Evolutionary conservation across 345 rosid species (phyloP).

Genomic region (Citrus medica): DNA sequence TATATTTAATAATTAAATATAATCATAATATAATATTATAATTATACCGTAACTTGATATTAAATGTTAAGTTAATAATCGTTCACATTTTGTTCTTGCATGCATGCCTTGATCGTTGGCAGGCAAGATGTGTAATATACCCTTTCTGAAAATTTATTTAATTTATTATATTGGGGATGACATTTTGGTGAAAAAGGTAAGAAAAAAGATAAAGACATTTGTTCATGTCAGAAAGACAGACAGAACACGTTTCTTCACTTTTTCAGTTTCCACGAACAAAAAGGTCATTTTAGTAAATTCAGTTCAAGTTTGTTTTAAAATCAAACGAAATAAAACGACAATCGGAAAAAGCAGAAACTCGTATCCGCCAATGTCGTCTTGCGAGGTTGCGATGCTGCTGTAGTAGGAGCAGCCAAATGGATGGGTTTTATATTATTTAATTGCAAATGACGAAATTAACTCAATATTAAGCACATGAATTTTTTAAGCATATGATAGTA

Average conservation of each 20-base stretch:
- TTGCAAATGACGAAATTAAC: too few relatives aligned
- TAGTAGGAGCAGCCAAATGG: background rate
- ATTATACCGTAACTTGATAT: too few relatives aligned
- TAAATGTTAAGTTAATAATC: background rate
- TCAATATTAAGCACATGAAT: too few relatives aligned
- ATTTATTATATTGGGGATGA: too few relatives aligned
- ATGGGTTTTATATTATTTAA: background rate
- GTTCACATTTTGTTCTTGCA: background rate
- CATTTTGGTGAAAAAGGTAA: background rate
- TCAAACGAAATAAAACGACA: constrained; percentile 1
- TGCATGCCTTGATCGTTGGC: background rate
- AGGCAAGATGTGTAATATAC: background rate
- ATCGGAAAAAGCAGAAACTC: background rate
- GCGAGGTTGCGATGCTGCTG: background rate
- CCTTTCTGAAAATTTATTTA: background rate
- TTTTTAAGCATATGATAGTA: too few relatives aligned
- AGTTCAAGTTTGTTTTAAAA: background rate
- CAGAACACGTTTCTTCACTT: background rate
- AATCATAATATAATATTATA: too few relatives aligned
- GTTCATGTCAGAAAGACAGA: constrained; percentile 30
- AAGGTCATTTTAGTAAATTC: constrained; percentile 8
- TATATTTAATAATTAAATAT: too few relatives aligned
- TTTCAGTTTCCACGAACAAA: constrained; percentile 22
- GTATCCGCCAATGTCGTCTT: background rate
- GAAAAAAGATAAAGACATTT: background rate